Evolutionary conservation across 441 rosid genomes (phyloP), one percentile per base, ranked within the genome.

Genomic region (Gossypium davidsonii): DNA sequence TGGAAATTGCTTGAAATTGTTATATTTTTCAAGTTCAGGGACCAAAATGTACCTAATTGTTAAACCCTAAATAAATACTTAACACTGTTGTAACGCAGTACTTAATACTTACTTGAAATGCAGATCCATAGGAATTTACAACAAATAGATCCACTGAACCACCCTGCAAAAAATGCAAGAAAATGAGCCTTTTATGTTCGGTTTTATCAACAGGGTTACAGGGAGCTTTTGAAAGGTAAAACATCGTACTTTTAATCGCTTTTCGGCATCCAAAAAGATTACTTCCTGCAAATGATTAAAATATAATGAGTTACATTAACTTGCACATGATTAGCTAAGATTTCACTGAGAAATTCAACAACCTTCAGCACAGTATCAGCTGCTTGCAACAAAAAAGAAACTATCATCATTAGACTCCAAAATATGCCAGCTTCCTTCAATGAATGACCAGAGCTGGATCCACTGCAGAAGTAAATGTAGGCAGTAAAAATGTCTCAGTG

Each of bases 281-380:
- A 80, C 71, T 87, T 93, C 98, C 98, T 93, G 69, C 85, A 87
- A 76, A 79, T 70, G 4, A 77, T 58, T 28, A 73, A 73, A 73
- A 63, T 15, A 48, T 37, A 65, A 58, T 71, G 62, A 31, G 59
- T 28, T 56, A 67, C 20, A 69, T 7, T 55, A 25, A 71, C 62
- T 60, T 59, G 28, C 51, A 74, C 74, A 74, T 51, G 12, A 18
- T 44, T 65, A 65, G 31, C 14, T 10, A 37, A 42, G 11, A 42
- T 46, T 58, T 70, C 31, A 69, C 28, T 59, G 17, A 62, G 73
- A 82, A 60, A 66, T 74, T 79, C 53, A 48, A 84, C 70, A 81
- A 93, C 98, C 96, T 93, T 93, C 63, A 90, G 79, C 46, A 93
- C 91, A 34, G 97, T 88, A 80, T 85, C 97, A 66, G 94, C 97